These are phyloP conservation scores for Hypoxylon sp. DNA, from an alignment of 2,329 filamentous ascomycete species.

Conservation along the genomic window DNA sequence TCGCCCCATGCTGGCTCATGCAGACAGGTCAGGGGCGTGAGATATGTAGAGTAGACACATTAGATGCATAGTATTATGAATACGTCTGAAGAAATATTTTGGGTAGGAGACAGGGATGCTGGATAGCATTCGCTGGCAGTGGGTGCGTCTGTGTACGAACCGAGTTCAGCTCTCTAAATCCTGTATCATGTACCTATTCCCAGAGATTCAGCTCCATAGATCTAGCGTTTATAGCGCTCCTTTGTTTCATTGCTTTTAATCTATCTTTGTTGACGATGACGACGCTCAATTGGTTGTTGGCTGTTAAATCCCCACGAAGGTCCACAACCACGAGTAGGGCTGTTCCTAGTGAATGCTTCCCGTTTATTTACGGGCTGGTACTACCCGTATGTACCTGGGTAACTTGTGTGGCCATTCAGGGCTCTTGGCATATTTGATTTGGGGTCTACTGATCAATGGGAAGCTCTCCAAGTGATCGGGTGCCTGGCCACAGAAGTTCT, in stretches of 20 bases:
- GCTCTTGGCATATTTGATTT: constrained; percentile 15
- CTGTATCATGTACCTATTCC: constrained; percentile 12
- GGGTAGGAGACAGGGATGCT: constrained; percentile 33
- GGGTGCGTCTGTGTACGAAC: constrained; percentile 29
- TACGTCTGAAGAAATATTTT: constrained; percentile 31
- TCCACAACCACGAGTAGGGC: constrained; percentile 39
- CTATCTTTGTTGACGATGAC: constrained; percentile 29
- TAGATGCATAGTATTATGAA: constrained; percentile 33
- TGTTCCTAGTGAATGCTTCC: constrained; percentile 32
- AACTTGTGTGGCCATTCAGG: constrained; percentile 3
- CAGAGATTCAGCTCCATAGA: constrained; percentile 37
- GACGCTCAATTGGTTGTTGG: constrained; percentile 29
- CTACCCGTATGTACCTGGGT: constrained; percentile 8
- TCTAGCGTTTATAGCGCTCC: constrained; percentile 20
- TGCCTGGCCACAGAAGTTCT: constrained; percentile 14
- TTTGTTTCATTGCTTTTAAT: constrained; percentile 38
- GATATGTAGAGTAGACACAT: constrained; percentile 5
- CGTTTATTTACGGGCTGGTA: constrained; percentile 24
- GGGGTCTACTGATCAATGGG: constrained; percentile 16
- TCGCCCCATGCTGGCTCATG: constrained; percentile 31
- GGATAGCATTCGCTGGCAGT: constrained; percentile 23
- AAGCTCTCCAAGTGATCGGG: constrained; percentile 22
- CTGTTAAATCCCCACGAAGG: constrained; percentile 30
- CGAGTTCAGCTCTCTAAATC: constrained; percentile 33
- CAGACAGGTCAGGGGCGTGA: constrained; percentile 37